Evolutionary conservation across 2,329 filamentous ascomycete genomes (phyloP).

Genomic region (Endoconidiophora polonica): DNA sequence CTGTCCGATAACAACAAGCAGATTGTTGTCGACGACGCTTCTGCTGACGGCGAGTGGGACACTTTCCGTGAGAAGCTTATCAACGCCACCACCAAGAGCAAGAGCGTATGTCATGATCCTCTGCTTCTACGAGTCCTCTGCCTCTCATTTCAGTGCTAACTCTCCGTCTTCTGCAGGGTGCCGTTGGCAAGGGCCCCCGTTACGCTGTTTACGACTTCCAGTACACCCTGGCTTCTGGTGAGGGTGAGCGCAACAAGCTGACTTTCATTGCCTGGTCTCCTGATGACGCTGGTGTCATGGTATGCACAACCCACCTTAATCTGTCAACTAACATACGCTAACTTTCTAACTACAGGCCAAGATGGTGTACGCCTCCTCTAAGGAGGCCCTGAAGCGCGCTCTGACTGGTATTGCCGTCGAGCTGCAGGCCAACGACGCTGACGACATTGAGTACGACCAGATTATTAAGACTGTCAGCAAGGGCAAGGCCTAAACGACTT

Average conservation of each 20-base stretch:
- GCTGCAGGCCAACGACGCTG: slow-evolving; percentile 68
- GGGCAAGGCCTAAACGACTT: slow-evolving; percentile 32
- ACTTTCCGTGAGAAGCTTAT: slow-evolving; percentile 61
- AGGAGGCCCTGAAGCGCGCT: slow-evolving; percentile 67
- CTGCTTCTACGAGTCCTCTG: background rate
- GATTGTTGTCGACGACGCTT: slow-evolving; percentile 65
- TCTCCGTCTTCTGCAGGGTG: slow-evolving; percentile 26
- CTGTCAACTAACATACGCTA: background rate
- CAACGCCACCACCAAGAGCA: slow-evolving; percentile 55
- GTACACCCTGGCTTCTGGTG: slow-evolving; percentile 54
- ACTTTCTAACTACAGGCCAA: slow-evolving; percentile 41
- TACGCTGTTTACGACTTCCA: slow-evolving; percentile 78
- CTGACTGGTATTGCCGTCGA: slow-evolving; percentile 60
- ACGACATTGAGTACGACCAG: slow-evolving; percentile 64
- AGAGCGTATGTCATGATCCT: slow-evolving; percentile 30
- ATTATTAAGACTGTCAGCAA: slow-evolving; percentile 52
- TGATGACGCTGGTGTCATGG: slow-evolving; percentile 64
- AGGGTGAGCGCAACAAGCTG: slow-evolving; percentile 63
- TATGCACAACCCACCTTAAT: slow-evolving; percentile 25
- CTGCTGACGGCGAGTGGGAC: slow-evolving; percentile 50
- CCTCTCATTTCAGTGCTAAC: background rate
- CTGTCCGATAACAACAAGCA: slow-evolving; percentile 68
- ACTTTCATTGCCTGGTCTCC: slow-evolving; percentile 67
- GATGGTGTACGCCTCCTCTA: slow-evolving; percentile 83
- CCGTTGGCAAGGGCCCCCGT: slow-evolving; percentile 50